Evolutionary conservation across 2,329 filamentous ascomycete genomes (phyloP), one percentile per base, ranked within the genome.

Genomic region (Fusarium hainanense): DNA sequence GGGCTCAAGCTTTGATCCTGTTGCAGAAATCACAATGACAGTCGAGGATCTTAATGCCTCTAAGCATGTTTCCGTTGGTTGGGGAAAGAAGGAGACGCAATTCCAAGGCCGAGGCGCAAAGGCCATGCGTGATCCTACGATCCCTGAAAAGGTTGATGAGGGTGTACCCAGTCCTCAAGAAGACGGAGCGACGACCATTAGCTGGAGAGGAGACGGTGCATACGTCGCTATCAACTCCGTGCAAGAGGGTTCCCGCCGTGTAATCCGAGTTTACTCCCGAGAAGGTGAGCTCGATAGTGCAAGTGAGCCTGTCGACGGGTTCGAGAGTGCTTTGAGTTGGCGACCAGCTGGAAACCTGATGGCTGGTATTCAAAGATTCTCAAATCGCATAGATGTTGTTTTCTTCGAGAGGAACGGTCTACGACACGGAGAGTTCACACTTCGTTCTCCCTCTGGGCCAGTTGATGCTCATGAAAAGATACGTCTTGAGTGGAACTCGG

Each of bases 371-470:
- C 93, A 97, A 78, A 86, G 93, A 18, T 80, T 89, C n/a, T 78
- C 85, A 3, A 87, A 91, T 49, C 85, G 85, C n/a, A 82, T 93
- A 21, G 91, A 97, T 72, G 90, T 98, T 46, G 90, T 97, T 5
- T 99, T 99, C 80, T 99, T 99, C 73, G 96, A 99, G 82, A 88
- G 94, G 54, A 99, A 99, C 75, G 96, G 96, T n/a, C 85, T 99
- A 62, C 89, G 95, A n/a, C 96, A 99, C 79, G 96, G 96, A 7
- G 89, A 98, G 71, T 99, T 98, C 76, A 89, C 89, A n/a, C 84
- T 99, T 20, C 89, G 93, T 48, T 87, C 85, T 5, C 82, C 87
- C 14, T 86, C 89, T 63, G 88, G 90, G 50, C 80, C 87, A 57
- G 79, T 85, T 10, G 80, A 82, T 2, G 83, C 86, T 71, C 85